These are phyloP conservation scores for Spathaspora arborariae DNA, from an alignment of 805 yeast species.

Conservation along the genomic window DNA sequence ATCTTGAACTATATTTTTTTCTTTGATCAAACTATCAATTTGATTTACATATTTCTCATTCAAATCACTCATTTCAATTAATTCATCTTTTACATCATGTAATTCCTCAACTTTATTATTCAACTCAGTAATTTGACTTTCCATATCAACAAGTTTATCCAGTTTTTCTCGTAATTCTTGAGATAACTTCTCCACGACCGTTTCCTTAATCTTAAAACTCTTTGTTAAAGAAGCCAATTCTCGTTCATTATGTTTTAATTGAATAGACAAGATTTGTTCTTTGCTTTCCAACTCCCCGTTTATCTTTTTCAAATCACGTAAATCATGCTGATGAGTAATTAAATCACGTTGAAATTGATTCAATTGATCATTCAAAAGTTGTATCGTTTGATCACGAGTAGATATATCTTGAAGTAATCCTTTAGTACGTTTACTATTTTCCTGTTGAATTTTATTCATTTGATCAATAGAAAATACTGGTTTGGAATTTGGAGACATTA, in stretches of 20 bases:
- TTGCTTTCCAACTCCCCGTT: constrained; percentile 13
- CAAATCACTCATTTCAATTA: constrained; percentile 5
- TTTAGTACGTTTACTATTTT: constrained; percentile 10
- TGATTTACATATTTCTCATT: constrained; percentile 1
- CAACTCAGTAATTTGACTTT: constrained; percentile 7
- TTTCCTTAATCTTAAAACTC: constrained; percentile 16
- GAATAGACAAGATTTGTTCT: constrained; percentile 21
- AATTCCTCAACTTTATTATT: constrained; percentile 5
- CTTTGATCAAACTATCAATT: constrained; percentile 10
- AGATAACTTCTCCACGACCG: constrained; percentile 4
- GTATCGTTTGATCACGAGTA: constrained; percentile 9
- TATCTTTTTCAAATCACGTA: constrained; percentile 15
- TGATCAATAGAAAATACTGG: constrained; percentile 29
- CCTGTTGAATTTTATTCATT: constrained; percentile 21
- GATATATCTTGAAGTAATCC: constrained; percentile 3
- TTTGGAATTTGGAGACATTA: constrained; percentile 29
- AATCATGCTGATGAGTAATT: constrained; percentile 7
- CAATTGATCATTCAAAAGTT: constrained; percentile 9
- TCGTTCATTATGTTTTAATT: constrained; percentile 22
- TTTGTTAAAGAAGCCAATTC: constrained; percentile 26
- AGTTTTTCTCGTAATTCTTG: constrained; percentile 1
- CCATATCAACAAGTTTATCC: constrained; percentile 6
- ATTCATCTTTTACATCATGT: constrained; percentile 7
- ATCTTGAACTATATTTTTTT: constrained; percentile 7
- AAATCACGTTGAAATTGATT: neutral